Base-by-base conservation (phyloP, 169 alveolate species). In the Cryptosporidium parvum region DNA sequence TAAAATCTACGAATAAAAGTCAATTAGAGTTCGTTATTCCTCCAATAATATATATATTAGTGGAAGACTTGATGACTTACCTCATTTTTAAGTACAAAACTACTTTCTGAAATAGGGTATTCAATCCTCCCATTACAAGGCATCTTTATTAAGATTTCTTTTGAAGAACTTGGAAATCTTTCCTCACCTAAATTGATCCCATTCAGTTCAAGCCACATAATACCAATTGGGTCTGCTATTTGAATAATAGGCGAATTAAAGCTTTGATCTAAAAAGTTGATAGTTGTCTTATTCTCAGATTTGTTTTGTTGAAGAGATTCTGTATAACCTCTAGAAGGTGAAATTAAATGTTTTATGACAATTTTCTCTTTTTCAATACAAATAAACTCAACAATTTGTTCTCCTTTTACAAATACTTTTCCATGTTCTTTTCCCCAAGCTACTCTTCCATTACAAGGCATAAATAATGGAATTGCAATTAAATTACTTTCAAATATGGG, bases 401-500 rank as follows among this genome's bases (percentile, higher is more conserved):
- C 89, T 33, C 89, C 89, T 29, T 59, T 80, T 14, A 67, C 65
- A 62, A 80, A 80, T 7, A 80, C 35, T 39, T 80, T 61, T 48
- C 48, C 62, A 29, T 59, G 89, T 39, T 65, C 44, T 44, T 80
- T 80, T 2, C 42, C 89, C 89, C 89, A 80, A 8, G 75, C 73
- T 6, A 42, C 44, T 21, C 39, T 62, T 51, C 89, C 89, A 23
- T 14, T 48, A n/a, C 89, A 80, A 23, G 89, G 89, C 89, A 80
- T 80, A 29, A 65, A 59, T 62, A 80, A 39, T 4, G 89, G 89
- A 26, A 80, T 51, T n/a, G 59, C 67, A 37, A 67, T 42, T 26
- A 80, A n/a, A 12, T 80, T 37, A 16, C 59, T 67, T 29, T 61
- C 75, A 62, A 29, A 80, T 37, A 80, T 23, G 10, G 89, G 89